A percentile compares a stretch with the other conserved stretches of the same genome.
Conservation (phyloP, 2,329 filamentous ascomycete species). For the Fusarium azukiicola region DNA sequence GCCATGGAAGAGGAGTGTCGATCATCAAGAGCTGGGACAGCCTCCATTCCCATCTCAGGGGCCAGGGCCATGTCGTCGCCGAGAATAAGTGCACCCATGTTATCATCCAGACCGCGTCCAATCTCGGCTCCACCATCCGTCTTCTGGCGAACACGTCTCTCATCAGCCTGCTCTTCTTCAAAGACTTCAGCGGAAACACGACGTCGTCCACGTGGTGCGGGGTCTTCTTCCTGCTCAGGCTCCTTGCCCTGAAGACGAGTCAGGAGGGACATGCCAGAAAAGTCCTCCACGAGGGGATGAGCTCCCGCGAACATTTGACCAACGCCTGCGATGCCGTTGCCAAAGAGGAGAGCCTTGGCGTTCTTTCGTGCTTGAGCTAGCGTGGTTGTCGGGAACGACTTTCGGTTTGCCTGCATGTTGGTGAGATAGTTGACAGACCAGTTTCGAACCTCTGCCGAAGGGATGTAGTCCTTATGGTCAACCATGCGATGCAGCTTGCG, state of each 20-base stretch:
- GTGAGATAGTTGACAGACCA: slow-evolving; percentile 69
- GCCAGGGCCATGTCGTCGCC: slow-evolving; percentile 66
- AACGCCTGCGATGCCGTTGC: slow-evolving; percentile 60
- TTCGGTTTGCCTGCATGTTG: slow-evolving; percentile 74
- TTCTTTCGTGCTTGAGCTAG: slow-evolving; percentile 64
- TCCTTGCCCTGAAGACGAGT: slow-evolving; percentile 55
- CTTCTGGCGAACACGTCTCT: slow-evolving; percentile 64
- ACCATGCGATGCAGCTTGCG: slow-evolving; percentile 55
- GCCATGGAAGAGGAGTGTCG: slow-evolving; percentile 76
- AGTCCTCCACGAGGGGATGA: slow-evolving; percentile 68
- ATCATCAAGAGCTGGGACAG: slow-evolving; percentile 83
- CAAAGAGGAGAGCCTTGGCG: slow-evolving; percentile 57
- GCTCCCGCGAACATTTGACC: slow-evolving; percentile 40
- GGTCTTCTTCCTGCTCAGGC: slow-evolving; percentile 43
- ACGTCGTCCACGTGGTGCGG: slow-evolving; percentile 57
- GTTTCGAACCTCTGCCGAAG: slow-evolving; percentile 60
- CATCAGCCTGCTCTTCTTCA: slow-evolving; percentile 60
- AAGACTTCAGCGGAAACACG: slow-evolving; percentile 70
- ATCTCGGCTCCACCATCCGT: slow-evolving; percentile 55
- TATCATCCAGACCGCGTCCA: slow-evolving; percentile 53
- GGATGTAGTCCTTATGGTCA: slow-evolving; percentile 60
- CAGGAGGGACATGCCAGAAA: slow-evolving; percentile 70
- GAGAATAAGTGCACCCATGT: slow-evolving; percentile 55
- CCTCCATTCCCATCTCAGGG: slow-evolving; percentile 86
- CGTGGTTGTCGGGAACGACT: slow-evolving; percentile 52